These are phyloP conservation scores for Microbotryum lychnidis-dioicae DNA, from an alignment of 1,284 basidiomycete species.

Conservation along the genomic window DNA sequence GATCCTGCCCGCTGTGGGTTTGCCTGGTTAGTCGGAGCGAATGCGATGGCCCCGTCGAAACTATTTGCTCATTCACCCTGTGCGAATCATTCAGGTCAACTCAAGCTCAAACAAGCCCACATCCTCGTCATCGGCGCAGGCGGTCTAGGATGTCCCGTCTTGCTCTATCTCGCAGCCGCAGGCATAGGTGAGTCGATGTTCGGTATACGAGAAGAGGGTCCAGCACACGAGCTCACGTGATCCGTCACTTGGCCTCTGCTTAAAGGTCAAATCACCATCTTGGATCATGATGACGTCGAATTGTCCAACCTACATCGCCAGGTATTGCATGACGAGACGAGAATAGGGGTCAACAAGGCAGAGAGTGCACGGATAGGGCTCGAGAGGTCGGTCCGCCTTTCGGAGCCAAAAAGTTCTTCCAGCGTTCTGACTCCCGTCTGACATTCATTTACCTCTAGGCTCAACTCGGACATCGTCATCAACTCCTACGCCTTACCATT, in stretches of 20 bases:
- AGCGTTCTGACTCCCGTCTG: too few relatives aligned
- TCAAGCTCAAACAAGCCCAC: conserved; percentile 63
- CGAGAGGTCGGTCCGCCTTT: background rate
- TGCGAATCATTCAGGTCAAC: conserved; percentile 57
- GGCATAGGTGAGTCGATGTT: conserved; percentile 62
- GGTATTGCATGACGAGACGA: conserved; percentile 72
- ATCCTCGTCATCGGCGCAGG: conserved; percentile 90
- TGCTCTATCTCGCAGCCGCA: conserved; percentile 86
- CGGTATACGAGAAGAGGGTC: background rate
- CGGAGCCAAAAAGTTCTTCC: too few relatives aligned
- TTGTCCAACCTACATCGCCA: conserved; percentile 90
- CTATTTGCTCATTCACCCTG: background rate
- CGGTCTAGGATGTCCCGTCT: conserved; percentile 87
- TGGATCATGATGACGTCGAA: conserved; percentile 88
- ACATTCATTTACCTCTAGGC: conserved; percentile 43
- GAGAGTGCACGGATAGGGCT: conserved; percentile 56
- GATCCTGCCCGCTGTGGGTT: conserved; percentile 83
- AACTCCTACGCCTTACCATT: conserved; percentile 52
- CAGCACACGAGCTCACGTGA: background rate
- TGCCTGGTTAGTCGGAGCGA: conserved; percentile 49
- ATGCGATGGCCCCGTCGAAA: background rate
- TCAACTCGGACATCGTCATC: conserved; percentile 59
- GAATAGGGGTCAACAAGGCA: conserved; percentile 75
- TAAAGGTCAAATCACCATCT: conserved; percentile 70
- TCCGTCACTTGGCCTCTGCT: background rate